A percentile compares a stretch with the other conserved stretches of the same genome.
phyloP scores from a whole-genome alignment of 2,329 filamentous ascomycete species.

The Tolypocladium ophioglossoides region DNA sequence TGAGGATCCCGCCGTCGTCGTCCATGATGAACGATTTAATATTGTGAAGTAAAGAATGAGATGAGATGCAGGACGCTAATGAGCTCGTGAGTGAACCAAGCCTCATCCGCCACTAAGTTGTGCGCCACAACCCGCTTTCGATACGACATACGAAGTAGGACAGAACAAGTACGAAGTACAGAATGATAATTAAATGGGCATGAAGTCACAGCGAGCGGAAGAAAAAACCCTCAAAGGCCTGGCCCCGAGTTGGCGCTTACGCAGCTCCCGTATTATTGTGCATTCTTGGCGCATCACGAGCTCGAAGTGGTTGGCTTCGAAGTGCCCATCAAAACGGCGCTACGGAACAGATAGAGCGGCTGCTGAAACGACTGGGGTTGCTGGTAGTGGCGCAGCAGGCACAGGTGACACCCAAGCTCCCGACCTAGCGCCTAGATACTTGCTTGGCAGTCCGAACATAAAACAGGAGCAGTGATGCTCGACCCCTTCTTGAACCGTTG shows the following conservation, averaged over 20 bases:
- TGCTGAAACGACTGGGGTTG: not conserved
- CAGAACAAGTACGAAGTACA: not conserved
- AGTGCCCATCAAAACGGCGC: not conserved
- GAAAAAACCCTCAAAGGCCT: not conserved
- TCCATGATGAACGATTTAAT: conserved; percentile 12
- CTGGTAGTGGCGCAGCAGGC: too few relatives aligned
- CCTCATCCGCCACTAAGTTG: too few relatives aligned
- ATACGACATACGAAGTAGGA: not conserved
- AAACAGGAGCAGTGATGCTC: not conserved
- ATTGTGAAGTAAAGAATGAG: not conserved
- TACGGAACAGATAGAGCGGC: not conserved
- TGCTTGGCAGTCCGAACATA: too few relatives aligned
- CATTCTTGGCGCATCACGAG: not conserved
- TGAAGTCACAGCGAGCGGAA: not conserved
- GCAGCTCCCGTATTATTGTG: too few relatives aligned
- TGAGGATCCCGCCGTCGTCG: conserved; percentile 16
- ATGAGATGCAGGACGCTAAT: not conserved
- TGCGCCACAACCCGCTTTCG: not conserved
- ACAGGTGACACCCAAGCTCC: too few relatives aligned
- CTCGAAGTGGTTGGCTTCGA: not conserved
- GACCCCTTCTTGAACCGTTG: not conserved
- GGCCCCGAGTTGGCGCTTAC: too few relatives aligned
- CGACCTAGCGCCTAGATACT: too few relatives aligned
- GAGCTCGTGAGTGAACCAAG: too few relatives aligned
- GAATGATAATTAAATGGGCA: not conserved